Conservation (phyloP, 2,329 filamentous ascomycete genomes). For the Arthroderma sp. region DNA sequence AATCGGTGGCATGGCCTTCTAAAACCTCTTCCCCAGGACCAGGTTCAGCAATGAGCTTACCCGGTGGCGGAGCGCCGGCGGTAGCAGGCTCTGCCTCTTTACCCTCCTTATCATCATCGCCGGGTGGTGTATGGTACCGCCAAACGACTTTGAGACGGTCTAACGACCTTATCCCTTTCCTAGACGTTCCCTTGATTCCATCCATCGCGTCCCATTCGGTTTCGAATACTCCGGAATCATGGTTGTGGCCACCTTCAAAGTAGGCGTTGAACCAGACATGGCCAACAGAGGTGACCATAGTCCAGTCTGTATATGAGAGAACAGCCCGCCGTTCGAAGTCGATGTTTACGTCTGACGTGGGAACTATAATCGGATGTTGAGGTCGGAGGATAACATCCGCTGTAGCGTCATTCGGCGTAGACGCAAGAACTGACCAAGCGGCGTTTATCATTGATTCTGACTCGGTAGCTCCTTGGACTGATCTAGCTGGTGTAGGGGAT, state of each 20-base stretch:
- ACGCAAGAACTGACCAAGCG: constrained; percentile 27
- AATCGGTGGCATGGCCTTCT: constrained; percentile 60
- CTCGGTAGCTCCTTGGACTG: constrained; percentile 13
- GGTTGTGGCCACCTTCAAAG: constrained; percentile 70
- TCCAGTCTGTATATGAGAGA: constrained; percentile 60
- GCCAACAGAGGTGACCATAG: constrained; percentile 83
- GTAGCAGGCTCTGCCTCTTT: constrained; percentile 12
- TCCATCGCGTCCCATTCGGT: constrained; percentile 73
- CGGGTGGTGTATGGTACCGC: constrained; percentile 39
- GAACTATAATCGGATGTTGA: constrained; percentile 52
- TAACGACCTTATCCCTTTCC: constrained; percentile 69
- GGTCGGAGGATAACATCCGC: constrained; percentile 67
- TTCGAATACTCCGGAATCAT: constrained; percentile 59
- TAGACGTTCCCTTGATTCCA: constrained; percentile 78
- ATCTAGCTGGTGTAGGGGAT: neutral
- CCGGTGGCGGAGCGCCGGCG: constrained; percentile 14
- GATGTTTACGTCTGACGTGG: constrained; percentile 79
- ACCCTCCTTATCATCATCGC: constrained; percentile 10
- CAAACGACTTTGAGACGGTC: constrained; percentile 79
- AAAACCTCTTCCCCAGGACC: constrained; percentile 54
- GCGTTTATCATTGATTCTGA: constrained; percentile 15
- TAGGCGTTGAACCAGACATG: constrained; percentile 96
- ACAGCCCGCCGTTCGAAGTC: constrained; percentile 78
- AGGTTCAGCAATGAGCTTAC: constrained; percentile 51
- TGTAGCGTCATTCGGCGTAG: constrained; percentile 22